phyloP scores from a whole-genome alignment of 768 basidiomycete species.

The Trametes cubensis region DNA sequence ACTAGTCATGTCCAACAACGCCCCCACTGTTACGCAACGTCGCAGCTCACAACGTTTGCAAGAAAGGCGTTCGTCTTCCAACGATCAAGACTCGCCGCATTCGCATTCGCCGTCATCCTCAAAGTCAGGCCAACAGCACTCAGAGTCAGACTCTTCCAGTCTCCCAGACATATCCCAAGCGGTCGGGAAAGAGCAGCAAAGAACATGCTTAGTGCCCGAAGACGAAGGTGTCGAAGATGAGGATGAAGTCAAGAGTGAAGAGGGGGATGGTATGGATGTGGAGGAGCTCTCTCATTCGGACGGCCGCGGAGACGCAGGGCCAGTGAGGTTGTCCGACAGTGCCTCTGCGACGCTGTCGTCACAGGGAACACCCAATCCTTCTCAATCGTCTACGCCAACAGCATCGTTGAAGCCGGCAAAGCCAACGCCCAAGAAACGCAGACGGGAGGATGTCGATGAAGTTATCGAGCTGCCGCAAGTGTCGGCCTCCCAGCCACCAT shows the following conservation, averaged over 20 bases:
- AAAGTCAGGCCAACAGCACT: neutral
- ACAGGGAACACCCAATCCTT: neutral
- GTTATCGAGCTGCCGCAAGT: neutral
- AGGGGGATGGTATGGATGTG: too few species aligned
- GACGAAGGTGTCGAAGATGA: too few species aligned
- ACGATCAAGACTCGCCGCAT: too few species aligned
- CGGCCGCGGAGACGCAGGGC: too few species aligned
- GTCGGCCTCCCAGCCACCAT: constrained; percentile 7
- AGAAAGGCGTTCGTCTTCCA: too few species aligned
- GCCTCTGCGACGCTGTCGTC: neutral
- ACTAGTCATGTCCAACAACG: too few species aligned
- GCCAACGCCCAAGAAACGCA: neutral
- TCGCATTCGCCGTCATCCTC: neutral
- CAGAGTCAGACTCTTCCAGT: neutral
- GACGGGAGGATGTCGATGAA: neutral
- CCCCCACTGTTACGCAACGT: too few species aligned
- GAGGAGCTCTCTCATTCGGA: too few species aligned
- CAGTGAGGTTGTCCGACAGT: too few species aligned
- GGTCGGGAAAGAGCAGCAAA: neutral
- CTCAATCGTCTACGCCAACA: too few species aligned
- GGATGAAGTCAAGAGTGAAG: too few species aligned
- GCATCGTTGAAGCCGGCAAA: neutral
- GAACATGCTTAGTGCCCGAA: neutral
- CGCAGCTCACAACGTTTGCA: too few species aligned
- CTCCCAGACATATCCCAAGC: constrained; percentile 1